Evolutionary conservation across 345 rosid genomes (phyloP), one percentile per base, ranked within the genome.

Genomic region (Punica granatum): DNA sequence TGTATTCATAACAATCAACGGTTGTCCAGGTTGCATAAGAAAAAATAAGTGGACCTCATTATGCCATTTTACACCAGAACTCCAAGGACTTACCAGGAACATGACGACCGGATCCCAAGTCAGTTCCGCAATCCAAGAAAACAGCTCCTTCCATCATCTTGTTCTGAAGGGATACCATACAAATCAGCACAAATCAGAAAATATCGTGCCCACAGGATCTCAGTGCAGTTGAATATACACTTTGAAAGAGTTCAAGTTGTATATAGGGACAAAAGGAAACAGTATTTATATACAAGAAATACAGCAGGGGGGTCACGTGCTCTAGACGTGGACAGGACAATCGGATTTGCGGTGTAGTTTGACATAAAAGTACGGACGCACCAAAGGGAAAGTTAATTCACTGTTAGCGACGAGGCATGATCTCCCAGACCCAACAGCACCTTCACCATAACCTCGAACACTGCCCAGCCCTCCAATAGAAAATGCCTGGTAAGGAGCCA

Each of bases 401-500:
- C 81, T 84, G 79, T 93, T 93, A 67, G 91, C 90, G 71, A 90
- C 84, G 64, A 93, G 78, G 79, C 97, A 93, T 33, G 97, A 90
- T 71, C 97, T 83, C 51, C 98, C 98, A 5, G 88, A 88, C 79
- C 97, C 98, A 77, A 90, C 84, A 73, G 92, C 96, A 14, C 97
- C 98, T 49, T 93, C 96, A 61, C 98, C 98, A 74, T 90, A 90
- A 37, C 98, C 97, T 54, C 97, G 82, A 14, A 93, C 96, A 68
- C 91, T 89, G 67, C 89, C 91, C 44, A 85, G 65, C 71, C 98
- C 98, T 34, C 98, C 98, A 63, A 93, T 80, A 72, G 97, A 82
- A 85, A 93, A 93, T 69, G 98, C 96, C 80, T 90, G 98, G 79
- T 90, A 89, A 74, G 98, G 97, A 78, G 98, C 94, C 94, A 93